Base-by-base conservation (phyloP, 495 filamentous ascomycete species). In the Penicillium coffeae region DNA sequence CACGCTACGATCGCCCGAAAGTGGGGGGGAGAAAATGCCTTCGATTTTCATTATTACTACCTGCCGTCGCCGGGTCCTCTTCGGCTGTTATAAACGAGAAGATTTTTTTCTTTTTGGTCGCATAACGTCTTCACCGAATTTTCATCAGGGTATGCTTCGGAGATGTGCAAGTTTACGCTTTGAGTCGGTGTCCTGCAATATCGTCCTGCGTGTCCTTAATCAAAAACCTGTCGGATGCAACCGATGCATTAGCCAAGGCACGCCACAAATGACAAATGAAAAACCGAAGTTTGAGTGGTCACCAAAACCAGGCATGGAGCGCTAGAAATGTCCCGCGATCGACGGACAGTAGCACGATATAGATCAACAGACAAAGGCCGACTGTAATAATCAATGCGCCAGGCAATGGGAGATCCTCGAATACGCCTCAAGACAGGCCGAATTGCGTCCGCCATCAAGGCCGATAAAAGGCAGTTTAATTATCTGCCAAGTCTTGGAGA, bases 141-240 rank as follows among this genome's bases (percentile, higher is more conserved):
- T 47, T 32, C 14, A 22, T 15, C 16, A 32, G 33, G 21, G 15
- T 39, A 41, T 32, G 41, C 18, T 25, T 19, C 8, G 21, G 5
- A 48, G 19, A 38, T 8, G 37, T 19, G 32, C 13, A n/a, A 47
- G 22, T 30, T n/a, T 56, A 80, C 38, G 72, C 74, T 42, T 79
- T 80, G 33, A 74, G 56, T 52, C 76, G 65, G 44, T 75, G 64
- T 21, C 64, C 69, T 12, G 81, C 78, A 47, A 87, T 77, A 52
- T 91, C 87, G 50, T 92, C 84, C 59, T 87, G 82, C 10, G 85
- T 77, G 60, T 93, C 88, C 56, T 80, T 87, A 48, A 90, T 72
- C 39, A 93, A 72, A 66, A 89, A 93, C 54, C 88, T 93, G 52
- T 50, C 40, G 39, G 41, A 18, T 42, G 42, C 14, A 52, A 30